Conservation (phyloP, 768 basidiomycete genomes). For the Lactifluus echinatus region DNA sequence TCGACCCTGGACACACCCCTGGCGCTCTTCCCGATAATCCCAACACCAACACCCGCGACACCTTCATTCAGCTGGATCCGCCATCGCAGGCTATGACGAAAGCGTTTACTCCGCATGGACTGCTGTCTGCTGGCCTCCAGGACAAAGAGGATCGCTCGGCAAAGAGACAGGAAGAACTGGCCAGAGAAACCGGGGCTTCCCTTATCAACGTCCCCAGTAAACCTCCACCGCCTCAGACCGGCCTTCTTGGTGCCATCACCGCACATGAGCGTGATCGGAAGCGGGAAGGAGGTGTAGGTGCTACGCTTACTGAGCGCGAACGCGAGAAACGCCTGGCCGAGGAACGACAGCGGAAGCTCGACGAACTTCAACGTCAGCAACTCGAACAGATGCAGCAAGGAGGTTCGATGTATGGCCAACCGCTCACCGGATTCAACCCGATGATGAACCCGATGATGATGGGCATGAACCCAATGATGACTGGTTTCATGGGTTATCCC, state of each 20-base stretch:
- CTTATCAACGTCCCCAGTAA: conserved; percentile 94
- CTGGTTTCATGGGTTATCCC: conserved; percentile 44
- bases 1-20: conserved; percentile 56
- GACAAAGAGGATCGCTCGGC: conserved; percentile 95
- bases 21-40: conserved; percentile 32
- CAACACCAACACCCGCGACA: conserved; percentile 33
- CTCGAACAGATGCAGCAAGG: conserved; percentile 84
- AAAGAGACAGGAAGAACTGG: conserved; percentile 88
- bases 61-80: conserved; percentile 70
- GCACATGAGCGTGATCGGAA: conserved; percentile 92
- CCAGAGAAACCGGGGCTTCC: conserved; percentile 84
- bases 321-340: conserved; percentile 88
- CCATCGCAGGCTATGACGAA: conserved; percentile 74
- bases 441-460: conserved; percentile 76
- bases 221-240: conserved; percentile 90
- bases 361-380: conserved; percentile 83
- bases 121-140: conserved; percentile 90
- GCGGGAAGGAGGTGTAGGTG: conserved; percentile 91
- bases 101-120: conserved; percentile 89
- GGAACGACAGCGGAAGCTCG: conserved; percentile 86
- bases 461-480: conserved; percentile 47
- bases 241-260: conserved; percentile 91
- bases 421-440: conserved; percentile 44
- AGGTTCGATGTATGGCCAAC: conserved; percentile 58
- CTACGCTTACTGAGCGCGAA: conserved; percentile 90